Evolutionary conservation across 2,329 filamentous ascomycete species (phyloP).

Genomic region (Verticillium dahliae): DNA sequence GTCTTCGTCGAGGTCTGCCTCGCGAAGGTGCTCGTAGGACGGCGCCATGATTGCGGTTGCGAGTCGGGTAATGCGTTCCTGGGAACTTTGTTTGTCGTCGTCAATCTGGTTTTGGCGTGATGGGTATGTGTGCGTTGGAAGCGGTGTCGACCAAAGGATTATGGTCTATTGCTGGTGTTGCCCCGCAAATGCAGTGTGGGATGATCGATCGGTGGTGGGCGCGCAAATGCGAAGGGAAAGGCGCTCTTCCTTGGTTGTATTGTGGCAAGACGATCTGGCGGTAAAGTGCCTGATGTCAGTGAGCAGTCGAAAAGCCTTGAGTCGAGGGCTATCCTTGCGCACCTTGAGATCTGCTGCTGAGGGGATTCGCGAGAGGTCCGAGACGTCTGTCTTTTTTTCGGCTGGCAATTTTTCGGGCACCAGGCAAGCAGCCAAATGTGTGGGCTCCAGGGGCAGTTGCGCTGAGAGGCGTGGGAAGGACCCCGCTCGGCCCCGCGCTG

Average conservation of each 20-base stretch:
- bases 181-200: neutral
- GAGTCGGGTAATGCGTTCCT: constrained; percentile 6
- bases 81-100: constrained; percentile 4
- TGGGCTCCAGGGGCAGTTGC: constrained; percentile 1
- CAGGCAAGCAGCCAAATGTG: constrained; percentile 2
- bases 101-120: constrained; percentile 3
- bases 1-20: constrained; percentile 80
- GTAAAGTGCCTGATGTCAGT: neutral
- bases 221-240: neutral
- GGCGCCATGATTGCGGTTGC: constrained; percentile 70
- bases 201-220: neutral
- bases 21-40: constrained; percentile 86
- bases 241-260: neutral
- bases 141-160: neutral
- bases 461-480: neutral
- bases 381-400: constrained; percentile 2
- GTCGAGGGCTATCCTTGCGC: neutral
- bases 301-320: neutral
- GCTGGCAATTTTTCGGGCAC: constrained; percentile 3
- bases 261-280: neutral
- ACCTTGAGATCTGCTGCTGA: neutral
- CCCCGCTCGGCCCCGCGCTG: constrained; percentile 3
- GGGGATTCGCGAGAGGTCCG: neutral
- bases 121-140: neutral
- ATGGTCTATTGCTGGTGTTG: neutral